Conservation (phyloP, 768 basidiomycete species). For the Trametes gibbosa region DNA sequence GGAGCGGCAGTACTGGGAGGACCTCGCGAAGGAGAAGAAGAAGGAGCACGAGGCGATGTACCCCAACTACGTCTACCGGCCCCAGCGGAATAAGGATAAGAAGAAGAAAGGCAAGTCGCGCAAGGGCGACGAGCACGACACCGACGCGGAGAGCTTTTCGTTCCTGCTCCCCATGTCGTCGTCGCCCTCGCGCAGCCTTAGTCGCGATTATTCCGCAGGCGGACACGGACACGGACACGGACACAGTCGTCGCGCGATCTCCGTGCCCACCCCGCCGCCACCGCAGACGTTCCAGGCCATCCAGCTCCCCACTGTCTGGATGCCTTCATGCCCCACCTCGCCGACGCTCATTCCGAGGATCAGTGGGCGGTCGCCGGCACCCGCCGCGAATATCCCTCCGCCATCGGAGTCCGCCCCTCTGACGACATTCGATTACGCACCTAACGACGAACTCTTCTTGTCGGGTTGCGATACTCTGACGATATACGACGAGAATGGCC, state of each 20-base stretch:
- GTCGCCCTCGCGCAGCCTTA: conserved; percentile 27
- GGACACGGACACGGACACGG: conserved; percentile 25
- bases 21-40: conserved; percentile 75
- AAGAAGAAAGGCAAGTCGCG: conserved; percentile 43
- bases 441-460: conserved; percentile 42
- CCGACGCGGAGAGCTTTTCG: conserved; percentile 50
- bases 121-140: conserved; percentile 48
- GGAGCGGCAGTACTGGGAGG: conserved; percentile 74
- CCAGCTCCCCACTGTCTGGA: conserved; percentile 61
- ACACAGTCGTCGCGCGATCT: conserved; percentile 43
- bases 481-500: conserved; percentile 30
- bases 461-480: conserved; percentile 34
- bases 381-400: conserved; percentile 45
- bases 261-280: conserved; percentile 56
- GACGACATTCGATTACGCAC: conserved; percentile 55
- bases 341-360: conserved; percentile 55
- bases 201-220: conserved; percentile 35
- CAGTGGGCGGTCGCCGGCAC: conserved; percentile 48
- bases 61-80: conserved; percentile 77
- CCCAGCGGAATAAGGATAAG: conserved; percentile 55
- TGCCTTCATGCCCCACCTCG: conserved; percentile 64
- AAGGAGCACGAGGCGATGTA: conserved; percentile 74
- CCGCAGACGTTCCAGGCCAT: conserved; percentile 62
- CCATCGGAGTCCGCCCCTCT: conserved; percentile 35
- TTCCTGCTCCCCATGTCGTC: conserved; percentile 37